These are phyloP conservation scores for Colletotrichum tropicicola DNA, from an alignment of 2,329 filamentous ascomycete species.

Conservation along the genomic window DNA sequence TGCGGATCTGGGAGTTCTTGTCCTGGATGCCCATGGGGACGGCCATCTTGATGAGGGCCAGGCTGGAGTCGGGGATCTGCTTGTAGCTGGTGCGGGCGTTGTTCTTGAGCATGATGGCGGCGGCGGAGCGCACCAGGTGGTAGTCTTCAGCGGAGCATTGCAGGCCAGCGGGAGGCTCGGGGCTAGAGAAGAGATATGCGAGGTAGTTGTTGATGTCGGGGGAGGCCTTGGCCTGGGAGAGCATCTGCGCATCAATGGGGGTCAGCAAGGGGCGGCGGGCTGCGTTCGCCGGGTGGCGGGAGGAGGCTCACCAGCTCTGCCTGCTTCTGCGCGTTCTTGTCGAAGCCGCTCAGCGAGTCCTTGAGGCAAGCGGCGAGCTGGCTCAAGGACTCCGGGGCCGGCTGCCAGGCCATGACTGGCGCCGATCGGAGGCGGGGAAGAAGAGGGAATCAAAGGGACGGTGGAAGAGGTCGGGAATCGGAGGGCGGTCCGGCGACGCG, in stretches of 20 bases:
- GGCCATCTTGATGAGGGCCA: conserved; percentile 81
- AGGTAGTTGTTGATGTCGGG: conserved; percentile 98
- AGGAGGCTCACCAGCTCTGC: conserved; percentile 82
- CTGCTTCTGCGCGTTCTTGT: conserved; percentile 84
- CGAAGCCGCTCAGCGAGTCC: conserved; percentile 88
- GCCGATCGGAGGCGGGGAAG: conserved; percentile 30
- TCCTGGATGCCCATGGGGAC: conserved; percentile 85
- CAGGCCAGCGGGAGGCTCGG: conserved; percentile 68
- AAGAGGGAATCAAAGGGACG: conserved; percentile 7
- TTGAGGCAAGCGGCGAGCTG: conserved; percentile 90
- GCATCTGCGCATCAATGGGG: conserved; percentile 71
- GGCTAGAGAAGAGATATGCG: conserved; percentile 84
- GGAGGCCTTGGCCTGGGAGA: conserved; percentile 85
- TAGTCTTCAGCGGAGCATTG: conserved; percentile 69
- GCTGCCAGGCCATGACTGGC: conserved; percentile 88
- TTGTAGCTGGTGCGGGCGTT: conserved; percentile 82
- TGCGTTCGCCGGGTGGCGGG: too few species aligned
- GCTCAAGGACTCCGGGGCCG: conserved; percentile 83
- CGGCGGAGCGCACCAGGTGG: conserved; percentile 83
- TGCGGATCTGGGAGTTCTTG: conserved; percentile 82
- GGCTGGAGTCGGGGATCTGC: conserved; percentile 76
- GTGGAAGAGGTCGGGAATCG: conserved; percentile 16
- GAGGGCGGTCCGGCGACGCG: conserved; percentile 8
- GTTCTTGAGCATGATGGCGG: conserved; percentile 96
- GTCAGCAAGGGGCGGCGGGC: conserved; percentile 15